phyloP scores from a whole-genome alignment of 2,329 filamentous ascomycete species.

The Colletotrichum sansevieriae region DNA sequence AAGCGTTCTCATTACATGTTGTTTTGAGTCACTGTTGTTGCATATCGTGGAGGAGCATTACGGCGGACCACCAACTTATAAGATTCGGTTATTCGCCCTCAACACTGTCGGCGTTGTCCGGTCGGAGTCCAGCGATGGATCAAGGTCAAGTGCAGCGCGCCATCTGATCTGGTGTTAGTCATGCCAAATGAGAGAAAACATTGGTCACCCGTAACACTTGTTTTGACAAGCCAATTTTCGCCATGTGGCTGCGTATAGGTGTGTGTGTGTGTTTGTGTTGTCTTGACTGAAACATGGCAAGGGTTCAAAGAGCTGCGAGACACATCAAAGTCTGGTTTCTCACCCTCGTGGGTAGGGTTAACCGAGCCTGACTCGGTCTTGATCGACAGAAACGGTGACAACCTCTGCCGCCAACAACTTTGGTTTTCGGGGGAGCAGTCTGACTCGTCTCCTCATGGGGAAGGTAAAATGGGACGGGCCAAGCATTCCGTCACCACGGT shows the following conservation, averaged over 20 bases:
- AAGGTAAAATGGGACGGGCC: constrained; percentile 6
- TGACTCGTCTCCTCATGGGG: constrained; percentile 26
- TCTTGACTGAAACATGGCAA: constrained; percentile 32
- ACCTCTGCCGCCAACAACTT: background rate
- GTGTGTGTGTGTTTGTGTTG: background rate
- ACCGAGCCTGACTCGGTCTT: constrained; percentile 9
- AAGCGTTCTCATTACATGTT: constrained; percentile 35
- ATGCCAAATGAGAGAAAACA: constrained; percentile 14
- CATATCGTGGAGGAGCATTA: constrained; percentile 25
- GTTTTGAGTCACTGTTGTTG: constrained; percentile 15
- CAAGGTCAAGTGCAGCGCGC: background rate
- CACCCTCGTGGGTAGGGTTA: background rate
- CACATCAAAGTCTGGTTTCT: constrained; percentile 11
- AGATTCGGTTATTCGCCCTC: constrained; percentile 11
- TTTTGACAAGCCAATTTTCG: background rate
- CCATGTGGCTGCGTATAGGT: background rate
- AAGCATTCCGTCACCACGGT: constrained; percentile 9
- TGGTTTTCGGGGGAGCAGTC: background rate
- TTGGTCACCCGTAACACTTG: background rate
- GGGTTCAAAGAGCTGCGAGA: constrained; percentile 9
- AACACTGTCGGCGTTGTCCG: constrained; percentile 1
- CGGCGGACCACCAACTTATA: constrained; percentile 21
- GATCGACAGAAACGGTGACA: background rate
- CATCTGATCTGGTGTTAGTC: constrained; percentile 10
- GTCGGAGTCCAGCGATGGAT: background rate